phyloP scores from a whole-genome alignment of 2,329 filamentous ascomycete genomes.

The Hansfordia pulvinata region DNA sequence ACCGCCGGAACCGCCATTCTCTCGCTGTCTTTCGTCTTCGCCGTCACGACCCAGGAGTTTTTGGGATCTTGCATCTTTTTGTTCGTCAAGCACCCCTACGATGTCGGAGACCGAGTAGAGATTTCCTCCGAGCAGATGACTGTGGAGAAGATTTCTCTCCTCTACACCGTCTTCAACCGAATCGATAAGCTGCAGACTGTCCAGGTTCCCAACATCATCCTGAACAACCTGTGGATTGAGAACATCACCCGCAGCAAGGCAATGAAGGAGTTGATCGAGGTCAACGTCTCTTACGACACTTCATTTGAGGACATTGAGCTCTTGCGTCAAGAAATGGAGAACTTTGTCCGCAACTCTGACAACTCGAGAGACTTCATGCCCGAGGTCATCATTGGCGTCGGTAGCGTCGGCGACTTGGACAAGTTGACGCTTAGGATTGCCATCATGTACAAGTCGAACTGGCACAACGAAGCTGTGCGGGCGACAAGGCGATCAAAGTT shows the following conservation, averaged over 20 bases:
- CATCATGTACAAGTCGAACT: conserved; percentile 87
- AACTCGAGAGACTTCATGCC: conserved; percentile 86
- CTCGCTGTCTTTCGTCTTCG: conserved; percentile 94
- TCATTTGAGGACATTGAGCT: conserved; percentile 80
- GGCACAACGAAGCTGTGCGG: conserved; percentile 75
- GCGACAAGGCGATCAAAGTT: conserved; percentile 82
- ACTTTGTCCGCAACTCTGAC: conserved; percentile 69
- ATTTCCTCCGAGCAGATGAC: conserved; percentile 57
- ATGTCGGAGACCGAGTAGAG: conserved; percentile 89
- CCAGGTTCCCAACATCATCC: conserved; percentile 78
- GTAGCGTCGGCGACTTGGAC: conserved; percentile 71
- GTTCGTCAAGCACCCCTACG: conserved; percentile 96
- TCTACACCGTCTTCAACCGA: conserved; percentile 84
- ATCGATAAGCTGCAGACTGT: conserved; percentile 69
- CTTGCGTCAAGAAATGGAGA: conserved; percentile 70
- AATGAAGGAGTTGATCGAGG: conserved; percentile 73
- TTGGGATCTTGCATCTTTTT: conserved; percentile 98
- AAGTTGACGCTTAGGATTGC: conserved; percentile 74
- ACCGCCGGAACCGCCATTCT: conserved; percentile 86
- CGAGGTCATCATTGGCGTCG: conserved; percentile 66
- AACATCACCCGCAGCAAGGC: conserved; percentile 84
- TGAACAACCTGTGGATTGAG: conserved; percentile 91
- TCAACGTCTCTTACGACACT: conserved; percentile 78
- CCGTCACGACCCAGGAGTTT: conserved; percentile 83
- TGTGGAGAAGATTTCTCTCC: conserved; percentile 86